phyloP scores from a whole-genome alignment of 371 early-diverging fungal genomes.

The Rhizomucor pusillus region DNA sequence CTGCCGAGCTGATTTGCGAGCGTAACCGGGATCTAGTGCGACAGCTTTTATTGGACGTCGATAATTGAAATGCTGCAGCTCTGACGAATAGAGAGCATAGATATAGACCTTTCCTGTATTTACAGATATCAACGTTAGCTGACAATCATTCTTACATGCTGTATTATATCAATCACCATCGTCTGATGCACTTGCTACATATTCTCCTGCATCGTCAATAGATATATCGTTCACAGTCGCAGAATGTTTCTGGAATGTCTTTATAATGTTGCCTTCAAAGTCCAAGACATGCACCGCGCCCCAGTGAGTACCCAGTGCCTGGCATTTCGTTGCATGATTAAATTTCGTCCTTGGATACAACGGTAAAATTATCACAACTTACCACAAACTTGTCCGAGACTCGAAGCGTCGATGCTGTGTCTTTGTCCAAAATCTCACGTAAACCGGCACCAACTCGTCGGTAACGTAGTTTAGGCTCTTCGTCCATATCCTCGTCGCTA shows the following conservation, averaged over 20 bases:
- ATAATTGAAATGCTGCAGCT: slow-evolving; percentile 66
- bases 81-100: slow-evolving; percentile 66
- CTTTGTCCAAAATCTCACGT: slow-evolving; percentile 77
- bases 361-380: too few species aligned
- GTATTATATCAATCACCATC: slow-evolving; percentile 69
- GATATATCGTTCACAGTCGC: slow-evolving; percentile 85
- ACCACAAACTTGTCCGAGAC: slow-evolving; percentile 86
- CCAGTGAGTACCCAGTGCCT: slow-evolving; percentile 95
- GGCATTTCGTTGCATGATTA: slow-evolving; percentile 3
- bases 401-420: slow-evolving; percentile 77
- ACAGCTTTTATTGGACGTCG: slow-evolving; percentile 88
- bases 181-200: slow-evolving; percentile 86
- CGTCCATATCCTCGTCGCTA: slow-evolving; percentile 64
- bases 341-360: slow-evolving; percentile 1
- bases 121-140: too few species aligned
- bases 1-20: slow-evolving; percentile 66
- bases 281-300: slow-evolving; percentile 91
- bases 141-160: too few species aligned
- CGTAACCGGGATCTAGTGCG: slow-evolving; percentile 86
- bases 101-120: slow-evolving; percentile 74
- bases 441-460: slow-evolving; percentile 77
- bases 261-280: slow-evolving; percentile 86
- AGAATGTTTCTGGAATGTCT: slow-evolving; percentile 71
- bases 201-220: slow-evolving; percentile 85
- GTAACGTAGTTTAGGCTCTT: slow-evolving; percentile 90